Base-by-base conservation (phyloP, 2,329 filamentous ascomycete genomes). In the Malbranchea zuffiana region DNA sequence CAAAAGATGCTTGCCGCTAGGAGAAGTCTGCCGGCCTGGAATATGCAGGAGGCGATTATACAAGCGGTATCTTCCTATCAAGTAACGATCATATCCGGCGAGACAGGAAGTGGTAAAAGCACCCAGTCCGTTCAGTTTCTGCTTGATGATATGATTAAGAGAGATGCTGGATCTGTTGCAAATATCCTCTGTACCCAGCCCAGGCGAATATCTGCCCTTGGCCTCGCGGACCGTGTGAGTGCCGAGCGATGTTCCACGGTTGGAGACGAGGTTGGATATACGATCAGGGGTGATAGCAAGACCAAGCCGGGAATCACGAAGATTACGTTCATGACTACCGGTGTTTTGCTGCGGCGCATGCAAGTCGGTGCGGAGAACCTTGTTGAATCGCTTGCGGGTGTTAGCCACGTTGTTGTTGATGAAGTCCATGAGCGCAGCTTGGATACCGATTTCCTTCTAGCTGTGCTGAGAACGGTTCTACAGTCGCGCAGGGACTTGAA, bases 141-240 rank as follows among this genome's bases (percentile, higher is more conserved):
- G 28, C 69, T 98, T 1, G 90, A 98, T 51, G 84, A 96, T 49
- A 66, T 96, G 45, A 93, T 95, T 49, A 69, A 73, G 43, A 71
- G 74, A 30, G 75, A 79, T 5, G 68, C 92, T 6, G 90, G 88
- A 2, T 74, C 73, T 8, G 75, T 75, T 8, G 82, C 80, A 20
- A 95, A 92, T 52, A 93, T 98, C 44, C 77, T 98, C 42, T 94
- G 93, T 51, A 98, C 90, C 0, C 90, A 98, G 51, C 90, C 90
- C 15, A 78, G 90, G 40, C 76, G 90, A 56, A 96, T 98, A 44
- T 95, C 88, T 18, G 90, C 90, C 2, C 72, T 98, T 6, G 87
- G 90, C 33, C 71, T 98, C 41, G 92, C 90, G 2, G 90, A 98
- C 58, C 79, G 90, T 49, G 90, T 98, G 2, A 85, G 85, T 30